Conservation (phyloP, 2,329 filamentous ascomycete species). For the Xylaria sp. region DNA sequence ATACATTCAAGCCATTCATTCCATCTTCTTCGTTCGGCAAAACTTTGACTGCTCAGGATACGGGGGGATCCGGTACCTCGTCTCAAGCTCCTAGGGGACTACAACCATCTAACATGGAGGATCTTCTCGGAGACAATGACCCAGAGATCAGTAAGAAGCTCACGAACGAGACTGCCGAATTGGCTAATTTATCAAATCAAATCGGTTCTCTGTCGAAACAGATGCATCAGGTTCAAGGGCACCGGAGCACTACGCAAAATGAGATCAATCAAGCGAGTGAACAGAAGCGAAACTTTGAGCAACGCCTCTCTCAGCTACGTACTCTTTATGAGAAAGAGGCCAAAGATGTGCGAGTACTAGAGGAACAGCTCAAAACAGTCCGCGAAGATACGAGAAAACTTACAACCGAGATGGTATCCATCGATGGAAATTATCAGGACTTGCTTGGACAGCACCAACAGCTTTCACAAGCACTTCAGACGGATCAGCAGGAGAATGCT, state of each 20-base stretch:
- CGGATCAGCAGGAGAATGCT: slow-evolving; percentile 89
- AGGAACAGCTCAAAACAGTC: slow-evolving; percentile 81
- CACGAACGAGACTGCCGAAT: slow-evolving; percentile 87
- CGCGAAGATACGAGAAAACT: slow-evolving; percentile 85
- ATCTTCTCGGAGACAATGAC: slow-evolving; percentile 90
- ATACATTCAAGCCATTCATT: slow-evolving; percentile 86
- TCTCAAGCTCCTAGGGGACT: slow-evolving; percentile 45
- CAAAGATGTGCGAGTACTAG: slow-evolving; percentile 82
- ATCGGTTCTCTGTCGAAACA: slow-evolving; percentile 90
- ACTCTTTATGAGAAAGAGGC: slow-evolving; percentile 93
- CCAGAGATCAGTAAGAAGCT: slow-evolving; percentile 88
- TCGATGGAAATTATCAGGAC: slow-evolving; percentile 84
- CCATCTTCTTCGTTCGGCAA: slow-evolving; percentile 94
- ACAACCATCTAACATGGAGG: slow-evolving; percentile 62
- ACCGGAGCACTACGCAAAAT: slow-evolving; percentile 80
- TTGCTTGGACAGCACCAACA: slow-evolving; percentile 85
- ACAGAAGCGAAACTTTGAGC: slow-evolving; percentile 94
- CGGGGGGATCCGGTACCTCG: slow-evolving; percentile 68
- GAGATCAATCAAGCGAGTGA: slow-evolving; percentile 82
- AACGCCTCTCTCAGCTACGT: slow-evolving; percentile 85
- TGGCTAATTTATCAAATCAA: slow-evolving; percentile 96
- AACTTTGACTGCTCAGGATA: slow-evolving; percentile 78
- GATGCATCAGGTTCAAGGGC: slow-evolving; percentile 90
- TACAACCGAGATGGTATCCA: slow-evolving; percentile 81
- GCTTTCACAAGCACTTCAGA: slow-evolving; percentile 76